Evolutionary conservation across 768 basidiomycete genomes (phyloP).

Genomic region (Thelephora ganbajun): DNA sequence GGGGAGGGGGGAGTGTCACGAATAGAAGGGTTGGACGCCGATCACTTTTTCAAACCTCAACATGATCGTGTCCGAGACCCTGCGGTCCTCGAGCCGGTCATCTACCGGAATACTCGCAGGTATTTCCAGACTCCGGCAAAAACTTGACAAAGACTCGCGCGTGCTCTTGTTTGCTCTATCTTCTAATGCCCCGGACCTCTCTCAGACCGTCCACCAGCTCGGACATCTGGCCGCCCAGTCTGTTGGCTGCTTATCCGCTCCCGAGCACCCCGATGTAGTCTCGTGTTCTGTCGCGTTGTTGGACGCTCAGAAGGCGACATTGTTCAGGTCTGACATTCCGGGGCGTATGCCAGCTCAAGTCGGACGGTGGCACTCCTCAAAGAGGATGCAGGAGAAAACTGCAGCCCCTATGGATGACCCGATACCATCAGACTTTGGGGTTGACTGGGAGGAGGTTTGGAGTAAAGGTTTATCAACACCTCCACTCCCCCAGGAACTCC

Average conservation of each 20-base stretch:
- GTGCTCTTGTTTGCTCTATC: slow-evolving; percentile 37
- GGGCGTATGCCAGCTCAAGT: slow-evolving; percentile 49
- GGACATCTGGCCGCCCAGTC: slow-evolving; percentile 16
- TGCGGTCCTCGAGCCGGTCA: no score
- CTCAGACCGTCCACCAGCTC: slow-evolving; percentile 15
- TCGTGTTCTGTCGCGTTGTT: slow-evolving; percentile 49
- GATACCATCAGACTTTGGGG: slow-evolving; percentile 6
- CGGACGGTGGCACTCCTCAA: slow-evolving; percentile 57
- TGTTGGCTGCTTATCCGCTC: slow-evolving; percentile 50
- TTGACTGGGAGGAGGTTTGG: slow-evolving; percentile 45
- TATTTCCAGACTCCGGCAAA: no score
- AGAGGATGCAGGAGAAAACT: slow-evolving; percentile 21
- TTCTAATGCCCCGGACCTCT: slow-evolving; percentile 25
- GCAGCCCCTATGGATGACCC: slow-evolving; percentile 1
- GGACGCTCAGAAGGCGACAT: slow-evolving; percentile 24
- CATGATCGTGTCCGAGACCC: no score
- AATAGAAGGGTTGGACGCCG: no score
- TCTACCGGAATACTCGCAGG: no score
- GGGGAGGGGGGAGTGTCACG: no score
- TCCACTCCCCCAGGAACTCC: slow-evolving; percentile 26
- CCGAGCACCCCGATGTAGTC: slow-evolving; percentile 15
- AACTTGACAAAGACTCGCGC: no score
- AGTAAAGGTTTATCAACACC: slow-evolving; percentile 14
- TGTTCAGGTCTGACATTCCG: slow-evolving; percentile 51
- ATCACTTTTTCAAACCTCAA: no score